These are phyloP conservation scores for Calonectria pseudoturangicola DNA, from an alignment of 2,329 filamentous ascomycete species.

Conservation along the genomic window DNA sequence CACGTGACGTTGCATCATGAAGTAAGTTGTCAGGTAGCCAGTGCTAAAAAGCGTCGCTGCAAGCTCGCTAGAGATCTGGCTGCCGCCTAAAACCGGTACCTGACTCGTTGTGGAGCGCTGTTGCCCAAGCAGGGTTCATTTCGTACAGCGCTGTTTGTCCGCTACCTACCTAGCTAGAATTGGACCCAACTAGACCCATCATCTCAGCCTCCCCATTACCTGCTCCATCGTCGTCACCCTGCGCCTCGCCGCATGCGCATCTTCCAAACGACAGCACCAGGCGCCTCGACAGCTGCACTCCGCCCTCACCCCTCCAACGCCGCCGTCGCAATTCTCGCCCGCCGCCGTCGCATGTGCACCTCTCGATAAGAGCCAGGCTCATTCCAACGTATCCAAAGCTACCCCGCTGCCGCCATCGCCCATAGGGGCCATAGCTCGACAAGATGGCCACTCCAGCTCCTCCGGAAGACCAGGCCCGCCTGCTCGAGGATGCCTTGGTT, in stretches of 20 bases:
- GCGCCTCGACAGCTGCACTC: conserved; percentile 42
- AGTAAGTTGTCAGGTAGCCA: background rate
- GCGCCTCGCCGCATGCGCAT: conserved; percentile 53
- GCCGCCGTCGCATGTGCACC: conserved; percentile 51
- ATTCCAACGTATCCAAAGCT: conserved; percentile 53
- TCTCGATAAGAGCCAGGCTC: conserved; percentile 50
- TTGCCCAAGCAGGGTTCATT: conserved; percentile 30
- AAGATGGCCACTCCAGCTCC: conserved; percentile 74
- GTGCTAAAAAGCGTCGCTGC: conserved; percentile 24
- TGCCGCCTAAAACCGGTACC: conserved; percentile 51
- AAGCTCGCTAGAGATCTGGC: conserved; percentile 42
- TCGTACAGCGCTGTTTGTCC: conserved; percentile 39
- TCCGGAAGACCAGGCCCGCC: conserved; percentile 88
- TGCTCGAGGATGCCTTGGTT: conserved; percentile 97
- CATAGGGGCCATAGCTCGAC: conserved; percentile 50
- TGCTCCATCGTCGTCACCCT: conserved; percentile 55
- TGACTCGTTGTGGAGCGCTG: conserved; percentile 39
- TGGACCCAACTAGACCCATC: conserved; percentile 51
- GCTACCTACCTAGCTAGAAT: conserved; percentile 43
- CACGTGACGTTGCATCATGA: conserved; percentile 45
- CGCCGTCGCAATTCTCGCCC: conserved; percentile 43
- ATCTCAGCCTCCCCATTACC: conserved; percentile 55
- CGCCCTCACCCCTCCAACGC: conserved; percentile 41
- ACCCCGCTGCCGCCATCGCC: conserved; percentile 54
- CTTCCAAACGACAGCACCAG: conserved; percentile 48